These are phyloP conservation scores for Diutina mesorugosa DNA, from an alignment of 1,139 yeast genomes.

Conservation along the genomic window DNA sequence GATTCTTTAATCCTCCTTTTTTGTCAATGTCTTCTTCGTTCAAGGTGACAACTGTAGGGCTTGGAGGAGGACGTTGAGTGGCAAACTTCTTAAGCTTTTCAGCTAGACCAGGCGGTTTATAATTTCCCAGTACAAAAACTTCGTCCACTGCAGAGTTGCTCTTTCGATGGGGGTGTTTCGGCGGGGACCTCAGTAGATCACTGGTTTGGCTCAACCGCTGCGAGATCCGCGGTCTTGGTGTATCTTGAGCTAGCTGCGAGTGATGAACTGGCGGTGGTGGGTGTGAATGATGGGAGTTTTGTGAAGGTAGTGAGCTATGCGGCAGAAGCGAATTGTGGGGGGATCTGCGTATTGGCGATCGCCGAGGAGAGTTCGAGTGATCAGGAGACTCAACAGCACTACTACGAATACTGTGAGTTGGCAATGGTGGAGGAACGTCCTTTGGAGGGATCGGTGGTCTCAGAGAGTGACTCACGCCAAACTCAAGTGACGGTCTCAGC, in stretches of 20 bases:
- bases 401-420: neutral
- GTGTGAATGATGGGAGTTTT: neutral
- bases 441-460: neutral
- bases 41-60: neutral
- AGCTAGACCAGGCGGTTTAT: neutral
- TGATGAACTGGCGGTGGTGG: neutral
- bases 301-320: neutral
- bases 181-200: neutral
- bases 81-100: conserved; percentile 1
- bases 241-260: neutral
- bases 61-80: neutral
- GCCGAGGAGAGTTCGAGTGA: neutral
- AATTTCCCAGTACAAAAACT: neutral
- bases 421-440: neutral
- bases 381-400: neutral
- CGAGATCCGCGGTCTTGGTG: neutral
- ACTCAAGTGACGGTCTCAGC: neutral
- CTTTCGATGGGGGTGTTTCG: neutral
- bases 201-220: neutral
- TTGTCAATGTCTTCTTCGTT: neutral
- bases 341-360: neutral
- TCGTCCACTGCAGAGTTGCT: neutral
- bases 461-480: neutral
- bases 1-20: neutral
- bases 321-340: neutral